These are phyloP conservation scores for Chaetomiaceae sp. DNA, from an alignment of 2,329 filamentous ascomycete genomes.

Conservation along the genomic window DNA sequence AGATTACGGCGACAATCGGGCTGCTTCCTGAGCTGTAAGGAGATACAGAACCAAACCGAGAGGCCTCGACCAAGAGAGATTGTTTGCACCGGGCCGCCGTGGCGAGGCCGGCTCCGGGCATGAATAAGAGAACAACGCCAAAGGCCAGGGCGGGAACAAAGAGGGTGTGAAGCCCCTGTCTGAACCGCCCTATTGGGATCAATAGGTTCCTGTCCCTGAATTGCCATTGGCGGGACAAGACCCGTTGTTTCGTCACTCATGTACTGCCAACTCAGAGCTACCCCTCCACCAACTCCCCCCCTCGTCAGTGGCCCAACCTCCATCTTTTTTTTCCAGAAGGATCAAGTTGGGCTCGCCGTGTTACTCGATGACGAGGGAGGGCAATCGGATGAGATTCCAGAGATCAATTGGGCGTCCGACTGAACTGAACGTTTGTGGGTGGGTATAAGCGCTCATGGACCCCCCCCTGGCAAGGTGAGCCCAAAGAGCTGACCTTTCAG, in stretches of 20 bases:
- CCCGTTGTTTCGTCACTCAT: slow-evolving; percentile 29
- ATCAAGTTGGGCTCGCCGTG: background rate
- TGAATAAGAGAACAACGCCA: too few species aligned
- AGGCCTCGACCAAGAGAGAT: too few species aligned
- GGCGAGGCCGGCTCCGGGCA: too few species aligned
- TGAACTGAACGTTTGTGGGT: too few species aligned
- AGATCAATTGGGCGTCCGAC: background rate
- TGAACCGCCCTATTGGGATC: slow-evolving; percentile 28
- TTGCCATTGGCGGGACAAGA: slow-evolving; percentile 21
- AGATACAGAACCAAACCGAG: too few species aligned
- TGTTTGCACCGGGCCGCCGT: too few species aligned
- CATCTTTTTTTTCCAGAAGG: slow-evolving; percentile 15
- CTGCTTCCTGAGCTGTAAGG: too few species aligned
- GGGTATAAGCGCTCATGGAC: too few species aligned
- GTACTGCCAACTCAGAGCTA: slow-evolving; percentile 32
- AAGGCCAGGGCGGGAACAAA: slow-evolving; percentile 9
- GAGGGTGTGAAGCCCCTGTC: slow-evolving; percentile 22
- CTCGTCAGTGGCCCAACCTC: slow-evolving; percentile 22
- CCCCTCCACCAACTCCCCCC: slow-evolving; percentile 6
- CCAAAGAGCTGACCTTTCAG: too few species aligned
- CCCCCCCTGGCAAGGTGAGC: too few species aligned
- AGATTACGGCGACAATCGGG: too few species aligned
- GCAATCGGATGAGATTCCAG: background rate
- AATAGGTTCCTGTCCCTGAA: slow-evolving; percentile 17
- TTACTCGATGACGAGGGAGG: background rate